Conservation (phyloP, 1,139 yeast genomes). For the Pichia sp. region DNA sequence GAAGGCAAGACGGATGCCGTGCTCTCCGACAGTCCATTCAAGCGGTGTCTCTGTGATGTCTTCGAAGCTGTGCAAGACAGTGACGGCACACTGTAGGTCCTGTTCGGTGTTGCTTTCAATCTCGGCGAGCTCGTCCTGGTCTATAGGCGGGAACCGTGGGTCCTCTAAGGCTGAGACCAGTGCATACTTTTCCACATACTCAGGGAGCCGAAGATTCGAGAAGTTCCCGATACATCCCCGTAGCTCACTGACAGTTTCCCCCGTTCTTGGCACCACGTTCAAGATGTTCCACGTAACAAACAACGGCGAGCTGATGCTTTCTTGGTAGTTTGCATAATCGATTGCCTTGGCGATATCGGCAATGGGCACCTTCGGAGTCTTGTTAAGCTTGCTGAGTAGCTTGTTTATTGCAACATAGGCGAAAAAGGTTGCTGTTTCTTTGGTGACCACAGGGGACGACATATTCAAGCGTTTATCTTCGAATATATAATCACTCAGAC, state of each 20-base stretch:
- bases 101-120: neutral
- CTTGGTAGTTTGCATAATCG: neutral
- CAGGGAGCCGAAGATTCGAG: neutral
- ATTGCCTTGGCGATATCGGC: slow-evolving; percentile 2
- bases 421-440: slow-evolving; percentile 1
- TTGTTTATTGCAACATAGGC: slow-evolving; percentile 7
- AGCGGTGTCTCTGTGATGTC: slow-evolving; percentile 41
- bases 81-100: slow-evolving; percentile 52
- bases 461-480: too few species aligned
- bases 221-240: slow-evolving; percentile 14
- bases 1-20: slow-evolving; percentile 62
- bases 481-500: too few species aligned
- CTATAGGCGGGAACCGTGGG: slow-evolving; percentile 64
- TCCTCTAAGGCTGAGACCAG: slow-evolving; percentile 26
- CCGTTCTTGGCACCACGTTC: neutral
- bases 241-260: neutral
- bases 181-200: slow-evolving; percentile 8
- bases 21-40: slow-evolving; percentile 79
- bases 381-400: neutral
- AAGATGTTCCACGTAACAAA: slow-evolving; percentile 82
- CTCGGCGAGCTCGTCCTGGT: slow-evolving; percentile 46
- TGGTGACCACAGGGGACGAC: neutral
- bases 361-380: neutral
- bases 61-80: slow-evolving; percentile 61
- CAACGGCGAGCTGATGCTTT: slow-evolving; percentile 44